Evolutionary conservation across 805 yeast species (phyloP).

Genomic region (Huiozyma naganishii): DNA sequence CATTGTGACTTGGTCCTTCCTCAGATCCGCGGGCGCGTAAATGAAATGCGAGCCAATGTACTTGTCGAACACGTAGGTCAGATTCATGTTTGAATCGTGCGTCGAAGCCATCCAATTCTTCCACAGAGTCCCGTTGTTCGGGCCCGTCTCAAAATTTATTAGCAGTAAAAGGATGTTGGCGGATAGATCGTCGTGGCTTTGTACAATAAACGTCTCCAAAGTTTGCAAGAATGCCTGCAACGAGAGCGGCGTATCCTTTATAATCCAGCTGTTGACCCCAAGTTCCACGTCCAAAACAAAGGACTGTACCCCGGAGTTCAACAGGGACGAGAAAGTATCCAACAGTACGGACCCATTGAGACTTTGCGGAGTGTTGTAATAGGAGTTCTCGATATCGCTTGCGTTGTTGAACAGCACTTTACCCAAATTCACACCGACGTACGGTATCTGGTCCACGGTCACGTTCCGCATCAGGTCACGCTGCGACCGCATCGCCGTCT

Average conservation of each 20-base stretch:
- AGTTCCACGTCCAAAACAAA: constrained; percentile 47
- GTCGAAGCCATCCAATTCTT: background rate
- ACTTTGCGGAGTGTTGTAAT: background rate
- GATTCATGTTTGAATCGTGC: constrained; percentile 4
- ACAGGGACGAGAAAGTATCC: constrained; percentile 19
- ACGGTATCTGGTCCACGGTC: constrained; percentile 31
- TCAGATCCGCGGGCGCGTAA: constrained; percentile 13
- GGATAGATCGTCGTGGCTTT: constrained; percentile 37
- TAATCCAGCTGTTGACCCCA: constrained; percentile 32
- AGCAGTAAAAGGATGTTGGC: constrained; percentile 35
- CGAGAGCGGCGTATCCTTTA: constrained; percentile 11
- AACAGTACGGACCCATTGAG: constrained; percentile 18
- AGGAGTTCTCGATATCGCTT: constrained; percentile 25
- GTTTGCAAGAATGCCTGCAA: constrained; percentile 21
- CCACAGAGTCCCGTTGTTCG: background rate
- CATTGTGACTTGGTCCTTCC: background rate
- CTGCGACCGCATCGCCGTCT: constrained; percentile 34
- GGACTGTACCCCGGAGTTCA: constrained; percentile 37
- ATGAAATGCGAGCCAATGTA: constrained; percentile 13
- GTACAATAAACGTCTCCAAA: constrained; percentile 27
- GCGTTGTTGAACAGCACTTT: constrained; percentile 20
- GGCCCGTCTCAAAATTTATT: constrained; percentile 21
- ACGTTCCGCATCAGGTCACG: constrained; percentile 35
- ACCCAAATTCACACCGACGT: constrained; percentile 32
- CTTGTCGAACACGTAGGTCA: constrained; percentile 14